phyloP scores from a whole-genome alignment of 1,139 yeast species.

The Sugiyamaella xylanicola region DNA sequence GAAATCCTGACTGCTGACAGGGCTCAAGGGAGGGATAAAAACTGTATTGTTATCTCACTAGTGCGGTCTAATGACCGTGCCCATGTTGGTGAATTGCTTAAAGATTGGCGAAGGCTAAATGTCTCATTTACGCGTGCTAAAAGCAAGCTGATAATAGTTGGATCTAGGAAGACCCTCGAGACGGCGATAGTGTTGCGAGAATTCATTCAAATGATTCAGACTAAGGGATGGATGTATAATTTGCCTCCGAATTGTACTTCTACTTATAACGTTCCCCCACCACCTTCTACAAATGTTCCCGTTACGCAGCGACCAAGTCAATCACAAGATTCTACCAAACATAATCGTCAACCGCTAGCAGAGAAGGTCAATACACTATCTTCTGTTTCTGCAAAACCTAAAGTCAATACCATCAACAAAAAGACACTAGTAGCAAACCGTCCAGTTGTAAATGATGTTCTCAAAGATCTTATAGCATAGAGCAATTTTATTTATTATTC shows the following conservation, averaged over 20 bases:
- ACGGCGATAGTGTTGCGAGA: conserved; percentile 58
- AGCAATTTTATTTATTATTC: background rate
- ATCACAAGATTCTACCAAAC: background rate
- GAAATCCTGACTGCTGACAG: conserved; percentile 93
- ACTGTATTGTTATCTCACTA: conserved; percentile 81
- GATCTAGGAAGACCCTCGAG: conserved; percentile 67
- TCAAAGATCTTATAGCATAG: conserved; percentile 5
- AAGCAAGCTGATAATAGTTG: conserved; percentile 77
- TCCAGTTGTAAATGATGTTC: conserved; percentile 3
- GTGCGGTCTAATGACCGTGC: conserved; percentile 77
- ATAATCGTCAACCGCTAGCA: background rate
- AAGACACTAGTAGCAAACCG: conserved; percentile 6
- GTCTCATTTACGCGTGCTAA: conserved; percentile 94
- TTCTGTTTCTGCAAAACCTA: background rate
- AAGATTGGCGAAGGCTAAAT: conserved; percentile 89
- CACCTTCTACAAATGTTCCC: background rate
- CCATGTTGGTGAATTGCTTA: conserved; percentile 73
- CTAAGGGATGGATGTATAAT: conserved; percentile 64
- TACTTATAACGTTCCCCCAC: conserved; percentile 39
- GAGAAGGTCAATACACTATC: background rate
- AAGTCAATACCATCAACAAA: conserved; percentile 1
- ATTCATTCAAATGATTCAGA: conserved; percentile 62
- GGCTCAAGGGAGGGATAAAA: conserved; percentile 95
- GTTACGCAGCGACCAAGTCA: background rate
- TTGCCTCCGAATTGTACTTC: conserved; percentile 52